A percentile compares a stretch with the other conserved stretches of the same genome.
Conservation (phyloP, 345 rosid species). For the Nephelium lappaceum region DNA sequence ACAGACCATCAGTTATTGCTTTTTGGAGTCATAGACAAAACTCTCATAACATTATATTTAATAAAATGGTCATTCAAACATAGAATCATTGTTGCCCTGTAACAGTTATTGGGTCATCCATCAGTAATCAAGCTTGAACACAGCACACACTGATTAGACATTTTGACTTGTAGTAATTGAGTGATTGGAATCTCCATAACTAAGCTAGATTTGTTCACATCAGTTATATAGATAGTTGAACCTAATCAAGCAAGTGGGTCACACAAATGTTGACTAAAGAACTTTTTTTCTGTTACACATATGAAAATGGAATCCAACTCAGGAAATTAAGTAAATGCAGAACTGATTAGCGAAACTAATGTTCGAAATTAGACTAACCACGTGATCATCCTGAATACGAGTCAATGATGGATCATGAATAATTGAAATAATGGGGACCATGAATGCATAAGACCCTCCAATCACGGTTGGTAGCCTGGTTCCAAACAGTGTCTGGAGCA, state of each 20-base stretch:
- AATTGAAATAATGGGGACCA: conserved; percentile 95
- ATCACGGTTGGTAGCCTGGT: conserved; percentile 91
- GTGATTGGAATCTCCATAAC: background rate
- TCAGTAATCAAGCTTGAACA: conserved; percentile 3
- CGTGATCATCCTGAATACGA: conserved; percentile 66
- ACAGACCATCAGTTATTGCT: conserved; percentile 7
- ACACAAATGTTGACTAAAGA: conserved; percentile 35
- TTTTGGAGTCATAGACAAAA: background rate
- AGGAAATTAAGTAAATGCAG: conserved; percentile 21
- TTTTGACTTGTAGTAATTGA: background rate
- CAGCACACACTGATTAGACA: conserved; percentile 10
- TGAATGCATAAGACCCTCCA: conserved; percentile 96
- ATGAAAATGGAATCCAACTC: conserved; percentile 19
- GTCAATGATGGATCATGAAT: conserved; percentile 77
- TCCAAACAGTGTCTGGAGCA: conserved; percentile 90
- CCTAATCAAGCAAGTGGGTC: conserved; percentile 26
- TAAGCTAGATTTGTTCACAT: no score
- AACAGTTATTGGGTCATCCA: background rate
- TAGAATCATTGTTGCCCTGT: background rate
- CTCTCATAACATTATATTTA: background rate
- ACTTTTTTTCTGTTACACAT: conserved; percentile 13
- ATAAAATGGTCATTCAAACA: background rate
- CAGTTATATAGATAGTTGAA: conserved; percentile 1
- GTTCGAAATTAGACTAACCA: conserved; percentile 54
- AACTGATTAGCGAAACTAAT: conserved; percentile 10